Base-by-base conservation (phyloP, 768 basidiomycete genomes). In the Phanerochaete sordida region DNA sequence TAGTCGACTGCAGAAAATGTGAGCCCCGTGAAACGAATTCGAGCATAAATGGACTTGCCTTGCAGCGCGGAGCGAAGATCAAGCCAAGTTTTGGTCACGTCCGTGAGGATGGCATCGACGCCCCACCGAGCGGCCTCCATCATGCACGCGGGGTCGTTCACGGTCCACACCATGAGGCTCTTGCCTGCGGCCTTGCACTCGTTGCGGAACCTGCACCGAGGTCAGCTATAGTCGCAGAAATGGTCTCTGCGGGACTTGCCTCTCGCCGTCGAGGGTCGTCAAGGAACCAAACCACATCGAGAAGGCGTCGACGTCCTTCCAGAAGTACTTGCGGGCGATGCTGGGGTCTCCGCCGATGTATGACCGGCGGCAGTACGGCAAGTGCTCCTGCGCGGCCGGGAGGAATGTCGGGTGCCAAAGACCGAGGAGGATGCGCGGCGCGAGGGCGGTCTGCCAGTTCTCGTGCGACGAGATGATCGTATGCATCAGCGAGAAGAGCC, bases 401-500 rank as follows among this genome's bases (percentile, higher is more conserved):
- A 98, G 75, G 77, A 96, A 99, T 53, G 86, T 84, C 8, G 97
- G 94, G 75, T 99, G 94, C 92, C 91, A 94, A 13, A 95, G 79
- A 4, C 91, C 92, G 57, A 93, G 79, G 8, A 93, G 74, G 67
- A 94, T 84, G 19, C 93, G 83, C 0, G 92, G 93, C 1, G 89
- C 92, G 54, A 96, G 84, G 39, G 66, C 71, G 8, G 82, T 86
- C 73, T 93, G 82, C 90, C 89, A 96, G 30, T 82, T 77, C 1
- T 82, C 77, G 61, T 93, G 83, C 7, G 78, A 66, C 15, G 82
- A 77, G 60, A 96, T 85, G 59, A 81, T 77, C 43, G 74, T 72
- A 74, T 91, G 81, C 85, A 97, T 93, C 45, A 95, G 76, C 24
- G 74, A 70, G 76, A 95, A 97, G 31, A 96, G 81, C n/a, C 83